Evolutionary conservation across 768 basidiomycete species (phyloP), one percentile per base, ranked within the genome.

Genomic region (Megacollybia marginata): DNA sequence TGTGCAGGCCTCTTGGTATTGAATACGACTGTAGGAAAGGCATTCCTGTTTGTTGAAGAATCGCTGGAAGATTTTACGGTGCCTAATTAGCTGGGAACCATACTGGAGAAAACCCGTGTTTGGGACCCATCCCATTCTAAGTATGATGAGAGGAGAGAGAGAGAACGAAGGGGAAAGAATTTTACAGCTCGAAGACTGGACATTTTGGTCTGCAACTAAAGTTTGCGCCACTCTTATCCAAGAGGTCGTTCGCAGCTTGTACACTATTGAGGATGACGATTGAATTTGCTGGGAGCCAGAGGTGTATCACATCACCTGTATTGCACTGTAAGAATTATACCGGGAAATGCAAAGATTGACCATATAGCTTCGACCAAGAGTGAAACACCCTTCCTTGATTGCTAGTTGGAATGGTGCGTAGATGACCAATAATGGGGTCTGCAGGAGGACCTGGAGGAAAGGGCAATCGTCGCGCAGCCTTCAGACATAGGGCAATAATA

Each of bases 161-260:
- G 28, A 13, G 18, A 18, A 3, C 23, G 33, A 44, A 8, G 43
- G 18, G 31, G 16, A n/a, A 4, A 15, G 23, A 18, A 8, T 53
- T 55, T 10, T 31, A 59, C 57, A 57, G 32, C 43, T 64, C 61
- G 46, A 49, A 47, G 33, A 65, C 52, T 23, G 54, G 49, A 15
- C 62, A 54, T 33, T 31, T 28, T 13, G 65, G 62, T n/a, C 67
- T 58, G 43, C 64, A 62, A 28, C 59, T 62, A 49, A 74, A 76
- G 18, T 67, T 70, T 15, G 55, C 42, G 16, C 66, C 65, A 33
- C 70, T 57, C 42, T 65, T 71, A 33, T 75, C 73, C n/a, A n/a
- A n/a, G n/a, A n/a, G n/a, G n/a, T n/a, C n/a, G n/a, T n/a, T n/a
- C n/a, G n/a, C n/a, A n/a, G n/a, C n/a, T n/a, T n/a, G n/a, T n/a